Evolutionary conservation across 1,284 basidiomycete genomes (phyloP).

Genomic region (Phylloboletellus chloephorus): DNA sequence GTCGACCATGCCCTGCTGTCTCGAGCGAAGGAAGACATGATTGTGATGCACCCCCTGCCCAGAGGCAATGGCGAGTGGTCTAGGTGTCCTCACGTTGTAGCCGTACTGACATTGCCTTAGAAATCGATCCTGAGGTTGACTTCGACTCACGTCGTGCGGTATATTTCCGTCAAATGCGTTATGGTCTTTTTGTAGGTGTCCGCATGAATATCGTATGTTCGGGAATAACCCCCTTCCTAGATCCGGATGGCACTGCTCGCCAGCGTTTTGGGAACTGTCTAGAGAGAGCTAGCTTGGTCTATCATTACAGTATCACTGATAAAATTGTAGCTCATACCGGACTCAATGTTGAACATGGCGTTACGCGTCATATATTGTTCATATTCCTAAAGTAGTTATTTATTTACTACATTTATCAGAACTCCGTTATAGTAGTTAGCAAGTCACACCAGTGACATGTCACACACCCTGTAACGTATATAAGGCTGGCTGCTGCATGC

Average conservation of each 20-base stretch:
- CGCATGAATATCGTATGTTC: not conserved
- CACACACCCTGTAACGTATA: no score
- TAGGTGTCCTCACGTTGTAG: not conserved
- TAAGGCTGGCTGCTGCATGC: no score
- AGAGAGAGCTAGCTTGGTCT: not conserved
- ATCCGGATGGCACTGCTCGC: slow-evolving; percentile 75
- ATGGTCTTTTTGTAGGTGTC: slow-evolving; percentile 88
- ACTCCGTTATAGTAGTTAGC: no score
- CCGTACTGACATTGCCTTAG: slow-evolving; percentile 35
- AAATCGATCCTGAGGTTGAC: slow-evolving; percentile 98
- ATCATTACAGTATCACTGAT: not conserved
- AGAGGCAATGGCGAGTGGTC: slow-evolving; percentile 71
- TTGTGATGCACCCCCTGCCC: slow-evolving; percentile 98
- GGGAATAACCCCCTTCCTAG: slow-evolving; percentile 32
- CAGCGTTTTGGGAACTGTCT: slow-evolving; percentile 51
- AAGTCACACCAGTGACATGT: no score
- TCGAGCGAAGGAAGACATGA: slow-evolving; percentile 92
- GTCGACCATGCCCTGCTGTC: slow-evolving; percentile 92
- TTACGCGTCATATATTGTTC: no score
- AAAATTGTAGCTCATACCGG: no score
- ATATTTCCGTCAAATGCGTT: slow-evolving; percentile 99
- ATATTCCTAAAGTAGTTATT: no score
- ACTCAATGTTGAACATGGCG: no score
- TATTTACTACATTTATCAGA: no score
- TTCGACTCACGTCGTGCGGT: slow-evolving; percentile 92